Evolutionary conservation across 352 stramenopile genomes (phyloP).

Genomic region (Globisporangium ultimum): DNA sequence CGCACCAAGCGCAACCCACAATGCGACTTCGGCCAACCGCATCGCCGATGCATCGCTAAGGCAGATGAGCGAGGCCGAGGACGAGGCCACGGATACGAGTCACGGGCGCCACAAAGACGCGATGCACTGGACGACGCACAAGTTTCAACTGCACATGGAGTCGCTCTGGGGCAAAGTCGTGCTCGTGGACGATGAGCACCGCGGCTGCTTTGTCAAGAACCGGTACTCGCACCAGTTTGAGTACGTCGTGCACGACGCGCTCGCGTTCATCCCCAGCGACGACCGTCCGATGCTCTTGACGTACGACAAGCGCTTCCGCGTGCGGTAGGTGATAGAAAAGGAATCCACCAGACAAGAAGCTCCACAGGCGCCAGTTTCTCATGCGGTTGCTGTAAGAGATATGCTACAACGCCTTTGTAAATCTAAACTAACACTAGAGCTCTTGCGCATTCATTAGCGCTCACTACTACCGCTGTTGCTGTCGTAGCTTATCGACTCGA

Average conservation of each 20-base stretch:
- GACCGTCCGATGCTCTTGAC: not conserved
- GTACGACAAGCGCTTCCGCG: no score
- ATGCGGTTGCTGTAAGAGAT: no score
- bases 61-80: not conserved
- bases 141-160: conserved; percentile 35
- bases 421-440: no score
- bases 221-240: conserved; percentile 14
- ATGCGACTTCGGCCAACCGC: not conserved
- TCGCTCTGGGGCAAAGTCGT: conserved; percentile 35
- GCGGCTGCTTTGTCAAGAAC: conserved; percentile 28
- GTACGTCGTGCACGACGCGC: conserved; percentile 4
- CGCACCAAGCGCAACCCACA: not conserved
- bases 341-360: no score
- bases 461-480: no score
- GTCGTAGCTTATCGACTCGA: no score
- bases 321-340: no score
- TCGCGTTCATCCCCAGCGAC: conserved; percentile 1
- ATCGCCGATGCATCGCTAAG: not conserved
- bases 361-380: no score
- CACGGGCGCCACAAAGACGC: not conserved
- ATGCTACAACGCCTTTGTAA: no score
- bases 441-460: no score
- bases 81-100: not conserved
- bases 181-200: conserved; percentile 29
- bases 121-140: not conserved